These are phyloP conservation scores for Penicillium lividum DNA, from an alignment of 495 filamentous ascomycete genomes.

Conservation along the genomic window DNA sequence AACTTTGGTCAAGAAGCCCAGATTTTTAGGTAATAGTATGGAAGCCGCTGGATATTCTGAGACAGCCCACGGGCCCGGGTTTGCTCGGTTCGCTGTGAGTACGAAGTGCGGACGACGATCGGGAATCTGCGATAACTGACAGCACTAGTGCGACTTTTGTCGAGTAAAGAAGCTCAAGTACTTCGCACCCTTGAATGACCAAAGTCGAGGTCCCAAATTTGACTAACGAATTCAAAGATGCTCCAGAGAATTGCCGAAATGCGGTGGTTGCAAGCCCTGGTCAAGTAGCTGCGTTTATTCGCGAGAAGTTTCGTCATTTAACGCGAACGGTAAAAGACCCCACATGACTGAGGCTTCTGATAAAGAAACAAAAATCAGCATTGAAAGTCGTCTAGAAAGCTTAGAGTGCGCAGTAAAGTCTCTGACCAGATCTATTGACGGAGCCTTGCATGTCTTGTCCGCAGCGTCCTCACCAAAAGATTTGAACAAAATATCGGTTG, in stretches of 20 bases:
- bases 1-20: background rate
- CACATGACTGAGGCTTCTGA: background rate
- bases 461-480: background rate
- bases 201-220: background rate
- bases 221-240: conserved; percentile 12
- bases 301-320: conserved; percentile 1
- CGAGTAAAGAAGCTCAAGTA: conserved; percentile 28
- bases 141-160: conserved; percentile 20
- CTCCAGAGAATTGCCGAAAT: conserved; percentile 26
- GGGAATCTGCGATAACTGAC: conserved; percentile 10
- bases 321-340: background rate
- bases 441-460: too few relatives aligned
- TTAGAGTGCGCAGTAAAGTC: background rate
- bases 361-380: background rate
- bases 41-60: background rate
- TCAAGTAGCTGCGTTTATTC: conserved; percentile 22
- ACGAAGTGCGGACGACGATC: background rate
- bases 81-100: conserved; percentile 10
- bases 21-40: background rate
- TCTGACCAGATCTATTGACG: background rate
- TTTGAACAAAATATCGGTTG: too few relatives aligned
- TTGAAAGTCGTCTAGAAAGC: background rate
- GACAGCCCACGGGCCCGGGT: background rate
- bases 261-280: conserved; percentile 25
- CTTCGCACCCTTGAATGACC: background rate